These are phyloP conservation scores for Capronia americana DNA, from an alignment of 2,329 filamentous ascomycete species.

Conservation along the genomic window DNA sequence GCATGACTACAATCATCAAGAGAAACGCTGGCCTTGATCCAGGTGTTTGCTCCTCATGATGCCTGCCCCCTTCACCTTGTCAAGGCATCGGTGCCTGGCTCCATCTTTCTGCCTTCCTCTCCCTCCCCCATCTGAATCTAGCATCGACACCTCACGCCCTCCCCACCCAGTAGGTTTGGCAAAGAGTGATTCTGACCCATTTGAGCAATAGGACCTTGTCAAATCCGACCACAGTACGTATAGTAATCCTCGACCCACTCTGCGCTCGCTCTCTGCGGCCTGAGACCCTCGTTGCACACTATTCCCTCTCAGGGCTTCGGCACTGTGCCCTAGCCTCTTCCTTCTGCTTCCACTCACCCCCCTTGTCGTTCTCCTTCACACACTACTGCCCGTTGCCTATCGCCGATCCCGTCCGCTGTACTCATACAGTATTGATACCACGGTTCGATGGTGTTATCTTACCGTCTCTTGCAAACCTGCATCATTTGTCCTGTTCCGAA, in stretches of 20 bases:
- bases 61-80: constrained; percentile 2
- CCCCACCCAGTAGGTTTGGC: constrained; percentile 19
- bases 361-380: constrained; percentile 9
- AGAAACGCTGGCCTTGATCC: neutral
- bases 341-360: constrained; percentile 18
- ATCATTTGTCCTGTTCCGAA: constrained; percentile 24
- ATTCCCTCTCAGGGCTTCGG: constrained; percentile 17
- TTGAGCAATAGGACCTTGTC: constrained; percentile 37
- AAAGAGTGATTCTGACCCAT: constrained; percentile 32
- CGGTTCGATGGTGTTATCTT: constrained; percentile 17
- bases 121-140: constrained; percentile 21
- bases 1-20: constrained; percentile 20
- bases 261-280: constrained; percentile 14
- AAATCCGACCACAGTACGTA: constrained; percentile 37
- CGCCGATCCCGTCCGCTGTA: constrained; percentile 24
- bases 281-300: constrained; percentile 16
- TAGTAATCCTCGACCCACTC: constrained; percentile 37
- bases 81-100: constrained; percentile 28
- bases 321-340: constrained; percentile 20
- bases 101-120: constrained; percentile 19
- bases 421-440: constrained; percentile 25
- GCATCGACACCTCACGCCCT: constrained; percentile 17
- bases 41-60: neutral
- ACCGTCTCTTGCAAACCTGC: constrained; percentile 21
- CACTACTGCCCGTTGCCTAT: constrained; percentile 23